Conservation (phyloP, 352 stramenopile genomes). For the Globisporangium spiculum region DNA sequence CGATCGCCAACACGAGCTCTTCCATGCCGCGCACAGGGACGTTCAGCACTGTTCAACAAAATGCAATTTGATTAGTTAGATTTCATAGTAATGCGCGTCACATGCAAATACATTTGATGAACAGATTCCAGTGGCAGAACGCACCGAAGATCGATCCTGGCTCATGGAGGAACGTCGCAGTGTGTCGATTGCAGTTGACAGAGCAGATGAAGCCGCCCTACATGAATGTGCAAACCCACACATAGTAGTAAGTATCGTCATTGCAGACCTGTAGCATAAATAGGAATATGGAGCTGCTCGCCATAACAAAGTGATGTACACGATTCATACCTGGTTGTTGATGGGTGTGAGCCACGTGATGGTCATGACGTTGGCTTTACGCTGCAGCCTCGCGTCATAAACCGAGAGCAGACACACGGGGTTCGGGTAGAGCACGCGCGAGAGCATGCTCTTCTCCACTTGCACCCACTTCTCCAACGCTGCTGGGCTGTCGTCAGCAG, state of each 20-base stretch:
- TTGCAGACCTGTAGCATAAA: background rate
- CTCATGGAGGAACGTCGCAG: conserved; percentile 50
- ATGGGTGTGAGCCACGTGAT: conserved; percentile 87
- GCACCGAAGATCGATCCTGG: conserved; percentile 57
- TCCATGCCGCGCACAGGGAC: conserved; percentile 71
- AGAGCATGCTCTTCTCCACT: conserved; percentile 72
- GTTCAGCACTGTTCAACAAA: conserved; percentile 45
- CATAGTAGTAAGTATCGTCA: background rate
- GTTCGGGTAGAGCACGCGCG: conserved; percentile 77
- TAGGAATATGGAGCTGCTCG: too few species aligned
- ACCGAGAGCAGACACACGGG: conserved; percentile 74
- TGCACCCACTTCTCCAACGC: conserved; percentile 28
- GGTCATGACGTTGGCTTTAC: conserved; percentile 67
- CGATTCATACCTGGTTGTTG: conserved; percentile 67
- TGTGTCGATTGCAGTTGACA: conserved; percentile 71
- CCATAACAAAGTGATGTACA: too few species aligned
- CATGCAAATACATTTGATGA: too few species aligned
- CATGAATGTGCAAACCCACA: background rate
- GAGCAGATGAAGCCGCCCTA: conserved; percentile 80
- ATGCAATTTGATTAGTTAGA: too few species aligned
- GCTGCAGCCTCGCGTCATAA: conserved; percentile 15
- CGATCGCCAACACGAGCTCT: conserved; percentile 73
- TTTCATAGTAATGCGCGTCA: too few species aligned
- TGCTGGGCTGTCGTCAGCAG: too few species aligned
- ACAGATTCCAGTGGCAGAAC: background rate